Base-by-base conservation (phyloP, 495 filamentous ascomycete species). In the Aspergillus biplanus region DNA sequence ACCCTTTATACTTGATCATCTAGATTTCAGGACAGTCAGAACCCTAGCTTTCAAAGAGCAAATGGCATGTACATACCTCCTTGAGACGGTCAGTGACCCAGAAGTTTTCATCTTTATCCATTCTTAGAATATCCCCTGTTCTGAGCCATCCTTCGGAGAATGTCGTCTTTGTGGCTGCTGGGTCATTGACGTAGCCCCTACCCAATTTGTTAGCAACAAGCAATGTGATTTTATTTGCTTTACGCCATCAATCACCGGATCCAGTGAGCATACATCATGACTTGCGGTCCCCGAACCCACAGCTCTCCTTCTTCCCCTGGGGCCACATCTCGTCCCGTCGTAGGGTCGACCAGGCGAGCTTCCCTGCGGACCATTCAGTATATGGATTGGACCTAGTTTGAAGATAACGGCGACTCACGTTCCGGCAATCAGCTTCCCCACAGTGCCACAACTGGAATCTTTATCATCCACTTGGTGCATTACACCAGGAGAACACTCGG, bases 1-100 rank as follows among this genome's bases (percentile, higher is more conserved):
- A 69, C 61, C 64, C 64, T 47, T 69, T 69, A 39, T 64, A 66
- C 53, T 75, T 77, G 60, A 77, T 83, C 54, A 86, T 80, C 75
- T 90, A 13, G n/a, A 47, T 12, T 55, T n/a, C 35, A 15, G 27
- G 9, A 42, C 12, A 18, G 55, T 31, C 21, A 44, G 12, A 46
- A 13, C 0, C n/a, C 12, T 11, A 1, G 35, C 35, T 21, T 27
- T 50, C 21, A n/a, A 21, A 31, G 16, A 11, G 9, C 11, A 9
- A 7, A 37, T 35, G 55, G 15, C 11, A 27, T 8, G 3, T 16
- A 46, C 56, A 58, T 58, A 58, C 56, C 56, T 58, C 56, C 21
- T 58, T 58, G 9, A 58, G 21, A 27, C 56, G 39, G 48, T 58
- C 56, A 9, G 56, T 58, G 5, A 58, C 56, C 56, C 56, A 58